Evolutionary conservation across 192 early-diverging fungal genomes (phyloP).

Genomic region (Coemansia aciculifera): DNA sequence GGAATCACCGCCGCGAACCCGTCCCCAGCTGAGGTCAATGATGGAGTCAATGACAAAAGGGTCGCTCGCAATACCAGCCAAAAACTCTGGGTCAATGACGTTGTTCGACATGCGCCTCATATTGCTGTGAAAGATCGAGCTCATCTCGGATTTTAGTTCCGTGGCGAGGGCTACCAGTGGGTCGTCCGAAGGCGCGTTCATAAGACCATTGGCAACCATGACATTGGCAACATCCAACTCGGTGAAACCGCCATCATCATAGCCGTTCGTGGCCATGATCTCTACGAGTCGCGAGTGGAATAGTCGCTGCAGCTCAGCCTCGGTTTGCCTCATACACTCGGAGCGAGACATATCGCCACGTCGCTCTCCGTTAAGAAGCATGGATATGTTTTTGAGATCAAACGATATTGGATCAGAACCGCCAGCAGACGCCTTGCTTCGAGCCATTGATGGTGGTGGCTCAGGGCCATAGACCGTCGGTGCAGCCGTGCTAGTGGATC

Average conservation of each 20-base stretch:
- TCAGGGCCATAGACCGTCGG: constrained; percentile 43
- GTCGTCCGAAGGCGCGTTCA: constrained; percentile 32
- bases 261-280: constrained; percentile 43
- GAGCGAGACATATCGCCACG: constrained; percentile 16
- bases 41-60: constrained; percentile 21
- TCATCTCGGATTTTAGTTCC: constrained; percentile 39
- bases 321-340: constrained; percentile 30
- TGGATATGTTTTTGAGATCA: constrained; percentile 16
- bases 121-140: constrained; percentile 30
- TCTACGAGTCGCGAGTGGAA: constrained; percentile 30
- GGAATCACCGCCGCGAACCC: constrained; percentile 3
- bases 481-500: background rate
- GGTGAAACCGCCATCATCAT: constrained; percentile 20
- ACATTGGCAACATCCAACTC: constrained; percentile 31
- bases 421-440: constrained; percentile 16
- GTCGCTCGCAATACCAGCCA: constrained; percentile 30
- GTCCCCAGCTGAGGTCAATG: constrained; percentile 17
- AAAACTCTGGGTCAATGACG: constrained; percentile 23
- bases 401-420: background rate
- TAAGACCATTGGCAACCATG: constrained; percentile 36
- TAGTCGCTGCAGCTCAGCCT: constrained; percentile 34
- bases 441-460: constrained; percentile 48
- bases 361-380: constrained; percentile 13
- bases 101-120: constrained; percentile 27
- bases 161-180: constrained; percentile 35